These are phyloP conservation scores for Dendrocalamus sinicus DNA, from an alignment of 176 grass and related monocot species.

Conservation along the genomic window DNA sequence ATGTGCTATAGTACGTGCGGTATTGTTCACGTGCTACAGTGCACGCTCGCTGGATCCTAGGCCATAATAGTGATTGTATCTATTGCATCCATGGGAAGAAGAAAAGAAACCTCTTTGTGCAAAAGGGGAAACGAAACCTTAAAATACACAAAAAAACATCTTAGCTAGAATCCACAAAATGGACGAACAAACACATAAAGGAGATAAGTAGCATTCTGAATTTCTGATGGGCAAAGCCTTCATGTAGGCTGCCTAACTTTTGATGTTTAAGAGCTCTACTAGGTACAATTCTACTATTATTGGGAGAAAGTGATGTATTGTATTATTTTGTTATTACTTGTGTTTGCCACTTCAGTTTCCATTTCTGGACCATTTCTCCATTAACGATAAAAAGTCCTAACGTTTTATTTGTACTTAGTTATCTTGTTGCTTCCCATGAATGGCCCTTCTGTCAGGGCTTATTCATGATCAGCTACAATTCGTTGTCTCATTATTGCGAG, in stretches of 20 bases:
- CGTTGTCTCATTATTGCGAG: too few relatives aligned
- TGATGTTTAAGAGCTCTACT: conserved; percentile 1
- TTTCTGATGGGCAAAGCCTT: neutral
- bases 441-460: too few relatives aligned
- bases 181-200: neutral
- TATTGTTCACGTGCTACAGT: too few relatives aligned
- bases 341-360: too few relatives aligned
- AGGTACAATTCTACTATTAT: neutral
- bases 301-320: conserved; percentile 13
- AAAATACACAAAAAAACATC: neutral
- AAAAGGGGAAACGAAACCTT: neutral
- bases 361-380: too few relatives aligned
- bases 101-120: conserved; percentile 7
- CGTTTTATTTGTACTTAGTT: too few relatives aligned
- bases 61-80: too few relatives aligned
- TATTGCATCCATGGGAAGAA: neutral
- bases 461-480: too few relatives aligned
- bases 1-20: too few relatives aligned
- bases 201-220: neutral
- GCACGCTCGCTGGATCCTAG: too few relatives aligned
- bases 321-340: neutral
- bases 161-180: neutral
- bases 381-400: too few relatives aligned
- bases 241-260: conserved; percentile 12
- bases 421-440: too few relatives aligned